Base-by-base conservation (phyloP, 495 filamentous ascomycete species). In the Lindgomyces ingoldianus region DNA sequence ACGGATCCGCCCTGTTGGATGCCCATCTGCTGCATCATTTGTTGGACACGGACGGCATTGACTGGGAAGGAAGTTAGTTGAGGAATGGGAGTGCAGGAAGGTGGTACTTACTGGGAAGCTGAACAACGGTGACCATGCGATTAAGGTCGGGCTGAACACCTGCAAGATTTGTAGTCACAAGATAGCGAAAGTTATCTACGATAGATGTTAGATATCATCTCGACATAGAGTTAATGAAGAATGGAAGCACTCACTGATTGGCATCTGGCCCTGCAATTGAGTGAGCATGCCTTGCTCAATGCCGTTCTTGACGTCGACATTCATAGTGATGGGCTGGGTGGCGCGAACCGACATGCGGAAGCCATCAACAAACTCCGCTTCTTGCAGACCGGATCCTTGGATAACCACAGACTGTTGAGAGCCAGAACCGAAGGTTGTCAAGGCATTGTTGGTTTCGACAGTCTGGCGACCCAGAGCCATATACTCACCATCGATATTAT, bases 401-500 rank as follows among this genome's bases (percentile, higher is more conserved):
- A 73, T 68, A n/a, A 65, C 58, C 19, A 66, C 65, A 21, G 54
- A 29, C 22, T 57, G 51, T 1, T 22, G n/a, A 1, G n/a, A 26
- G 14, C 53, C 47, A 24, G 39, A 27, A 10, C 64, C 68, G 49
- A 73, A 73, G 12, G 64, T 41, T 39, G 52, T 65, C 2, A 73
- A 52, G 10, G 64, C 53, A 41, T 55, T 50, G 42, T 63, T 62
- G 46, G 68, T 68, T 56, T 65, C 70, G n/a, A 51, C 49, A n/a
- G 68, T 73, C 64, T 70, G 64, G 30, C 70, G 68, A 4, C 68
- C 70, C 19, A 73, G 53, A 18, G 68, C 64, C 57, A 70, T 70
- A 45, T 68, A 73, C 44, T 73, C 70, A 8, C 70, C 70, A 41
- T 73, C 70, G 19, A 73, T 73, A 44, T 16, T 65, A 21, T 27